Base-by-base conservation (phyloP, 495 filamentous ascomycete species). In the Lichenothelia convexa region DNA sequence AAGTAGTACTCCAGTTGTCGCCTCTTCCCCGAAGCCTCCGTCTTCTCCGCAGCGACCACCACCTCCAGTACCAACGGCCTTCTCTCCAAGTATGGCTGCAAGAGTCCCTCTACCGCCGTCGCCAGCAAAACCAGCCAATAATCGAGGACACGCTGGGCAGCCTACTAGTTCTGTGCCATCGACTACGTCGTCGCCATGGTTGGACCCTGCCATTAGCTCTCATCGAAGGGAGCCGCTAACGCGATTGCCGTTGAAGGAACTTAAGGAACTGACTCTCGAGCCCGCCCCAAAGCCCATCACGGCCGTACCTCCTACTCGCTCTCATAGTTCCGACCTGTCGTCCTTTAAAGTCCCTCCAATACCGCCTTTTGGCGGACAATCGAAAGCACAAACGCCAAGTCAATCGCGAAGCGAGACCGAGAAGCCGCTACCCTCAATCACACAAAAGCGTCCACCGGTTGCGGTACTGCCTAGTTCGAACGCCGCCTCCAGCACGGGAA, bases 21-120 rank as follows among this genome's bases (percentile, higher is more conserved):
- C 24, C 9, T 29, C 24, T 13, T 11, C 24, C 24, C 50, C 50
- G 30, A 50, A 53, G 5, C 60, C 57, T 19, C 45, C 55, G 18
- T 77, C 75, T 9, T 75, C 77, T 4, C 72, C 72, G 40, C 58
- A 75, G 44, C 68, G 67, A 42, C 67, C 72, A 4, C 57, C 70
- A 18, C 44, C 44, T 12, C 53, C 59, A 2, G 30, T 46, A 5
- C 41, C 50, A 17, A 42, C 51, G 18, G 61, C 60, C 19, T 38
- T 57, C 13, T 76, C 73, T 5, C 77, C 78, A 17, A 58, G 35
- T 18, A 31, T 18, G 15, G 48, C 58, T 4, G 45, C 70, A 3
- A 74, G 71, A 41, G 61, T 75, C 3, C 69, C 77, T 18, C 55
- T 82, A 9, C 78, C 77, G 12, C 52, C 57, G 4, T 75, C 71